Evolutionary conservation across 1,284 basidiomycete species (phyloP).

Genomic region (Ceratorhiza oryzae-sativae): DNA sequence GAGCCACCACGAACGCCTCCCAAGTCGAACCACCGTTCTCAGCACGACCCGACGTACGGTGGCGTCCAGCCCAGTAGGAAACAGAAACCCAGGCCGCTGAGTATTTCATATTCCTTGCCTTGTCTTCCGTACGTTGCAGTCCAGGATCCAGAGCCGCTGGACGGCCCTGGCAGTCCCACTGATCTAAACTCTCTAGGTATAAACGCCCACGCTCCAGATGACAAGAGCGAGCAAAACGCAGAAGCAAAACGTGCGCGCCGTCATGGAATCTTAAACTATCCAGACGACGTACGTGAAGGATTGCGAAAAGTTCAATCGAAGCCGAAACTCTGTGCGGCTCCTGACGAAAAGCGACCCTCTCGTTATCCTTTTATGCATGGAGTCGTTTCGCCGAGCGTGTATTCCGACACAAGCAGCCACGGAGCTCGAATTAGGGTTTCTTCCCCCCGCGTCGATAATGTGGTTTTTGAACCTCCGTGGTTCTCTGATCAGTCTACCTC

Average conservation of each 20-base stretch:
- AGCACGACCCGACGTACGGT: neutral
- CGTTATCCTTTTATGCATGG: neutral
- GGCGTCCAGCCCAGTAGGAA: neutral
- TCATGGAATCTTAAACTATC: conserved; percentile 26
- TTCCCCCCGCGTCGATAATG: conserved; percentile 2
- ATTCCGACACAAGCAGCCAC: conserved; percentile 1
- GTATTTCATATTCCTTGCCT: conserved; percentile 24
- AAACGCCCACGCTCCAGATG: neutral
- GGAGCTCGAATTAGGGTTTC: conserved; percentile 21
- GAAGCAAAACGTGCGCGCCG: conserved; percentile 17
- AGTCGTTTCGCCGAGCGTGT: neutral
- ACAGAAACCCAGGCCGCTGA: conserved; percentile 26
- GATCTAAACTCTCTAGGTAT: neutral
- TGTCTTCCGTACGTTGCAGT: conserved; percentile 17
- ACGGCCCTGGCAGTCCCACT: conserved; percentile 2
- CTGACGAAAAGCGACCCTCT: neutral
- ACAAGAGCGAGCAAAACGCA: neutral
- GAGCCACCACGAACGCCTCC: conserved; percentile 7
- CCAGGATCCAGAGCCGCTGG: conserved; percentile 20
- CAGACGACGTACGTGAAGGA: conserved; percentile 25
- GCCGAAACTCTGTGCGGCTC: neutral
- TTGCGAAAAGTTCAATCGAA: conserved; percentile 1
- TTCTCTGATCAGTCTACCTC: conserved; percentile 21
- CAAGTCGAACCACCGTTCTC: neutral
- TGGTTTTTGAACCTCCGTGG: conserved; percentile 16